Evolutionary conservation across 1,284 basidiomycete genomes (phyloP).

Genomic region (Leccinum subfulvum): DNA sequence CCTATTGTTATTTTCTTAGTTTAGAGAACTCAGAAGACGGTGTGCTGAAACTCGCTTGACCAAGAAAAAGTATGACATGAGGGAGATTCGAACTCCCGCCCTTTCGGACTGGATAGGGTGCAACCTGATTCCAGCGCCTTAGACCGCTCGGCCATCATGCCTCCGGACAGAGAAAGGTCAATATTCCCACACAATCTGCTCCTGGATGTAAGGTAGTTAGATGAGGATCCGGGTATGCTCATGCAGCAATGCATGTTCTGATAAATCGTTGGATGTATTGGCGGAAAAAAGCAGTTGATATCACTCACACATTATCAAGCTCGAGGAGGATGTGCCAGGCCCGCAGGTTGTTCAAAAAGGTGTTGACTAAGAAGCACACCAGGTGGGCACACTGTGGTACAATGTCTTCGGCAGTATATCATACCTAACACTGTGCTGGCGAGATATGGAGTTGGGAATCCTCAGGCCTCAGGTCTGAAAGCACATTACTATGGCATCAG

Average conservation of each 20-base stretch:
- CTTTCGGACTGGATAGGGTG: conserved; percentile 38
- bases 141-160: conserved; percentile 60
- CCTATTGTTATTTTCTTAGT: not conserved
- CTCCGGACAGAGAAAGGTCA: not conserved
- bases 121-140: conserved; percentile 50
- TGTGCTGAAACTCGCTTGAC: not conserved
- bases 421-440: not conserved
- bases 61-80: conserved; percentile 34
- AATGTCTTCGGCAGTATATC: not conserved
- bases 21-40: not conserved
- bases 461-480: not conserved
- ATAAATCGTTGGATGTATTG: not conserved
- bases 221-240: too few relatives aligned
- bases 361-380: not conserved
- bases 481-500: not conserved
- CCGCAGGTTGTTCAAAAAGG: not conserved
- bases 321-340: not conserved
- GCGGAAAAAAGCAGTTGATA: not conserved
- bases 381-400: not conserved
- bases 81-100: conserved; percentile 49
- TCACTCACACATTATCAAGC: not conserved
- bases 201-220: not conserved
- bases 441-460: not conserved
- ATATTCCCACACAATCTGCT: not conserved
- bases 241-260: too few relatives aligned